A percentile compares a stretch with the other conserved stretches of the same genome.
These are phyloP conservation scores for Backusella circina DNA, from an alignment of 192 early-diverging fungal species.

Conservation along the genomic window DNA sequence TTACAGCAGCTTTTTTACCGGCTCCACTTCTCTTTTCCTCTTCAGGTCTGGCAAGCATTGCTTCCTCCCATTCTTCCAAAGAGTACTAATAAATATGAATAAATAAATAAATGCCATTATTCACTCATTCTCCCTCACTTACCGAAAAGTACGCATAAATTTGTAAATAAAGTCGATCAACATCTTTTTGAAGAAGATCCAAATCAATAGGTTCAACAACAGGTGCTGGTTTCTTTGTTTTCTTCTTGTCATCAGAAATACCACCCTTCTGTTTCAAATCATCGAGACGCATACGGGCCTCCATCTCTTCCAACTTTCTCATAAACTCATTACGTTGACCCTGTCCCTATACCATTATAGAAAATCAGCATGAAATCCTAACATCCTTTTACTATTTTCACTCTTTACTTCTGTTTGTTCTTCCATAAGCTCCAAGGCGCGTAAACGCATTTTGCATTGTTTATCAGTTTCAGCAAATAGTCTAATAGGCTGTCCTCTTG, in stretches of 20 bases:
- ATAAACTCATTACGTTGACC: conserved; percentile 95
- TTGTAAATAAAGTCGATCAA: conserved; percentile 67
- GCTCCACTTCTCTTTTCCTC: conserved; percentile 75
- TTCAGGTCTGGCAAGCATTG: conserved; percentile 69
- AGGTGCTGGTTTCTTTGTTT: conserved; percentile 41
- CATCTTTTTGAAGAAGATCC: conserved; percentile 75
- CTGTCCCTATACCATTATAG: conserved; percentile 9
- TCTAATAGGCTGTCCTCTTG: conserved; percentile 84
- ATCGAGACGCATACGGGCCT: conserved; percentile 73
- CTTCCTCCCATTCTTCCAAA: conserved; percentile 83
- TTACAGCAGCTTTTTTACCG: conserved; percentile 80
- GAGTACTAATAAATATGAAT: conserved; percentile 43
- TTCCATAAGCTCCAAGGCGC: conserved; percentile 77
- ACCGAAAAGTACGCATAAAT: conserved; percentile 82
- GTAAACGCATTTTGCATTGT: conserved; percentile 75
- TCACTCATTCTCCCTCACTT: not conserved
- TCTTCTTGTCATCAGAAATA: conserved; percentile 42
- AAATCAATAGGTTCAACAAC: conserved; percentile 62
- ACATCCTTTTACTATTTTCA: not conserved
- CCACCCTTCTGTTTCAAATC: conserved; percentile 60
- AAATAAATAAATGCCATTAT: not conserved
- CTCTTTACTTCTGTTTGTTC: conserved; percentile 55
- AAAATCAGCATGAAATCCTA: not conserved
- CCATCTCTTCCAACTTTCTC: conserved; percentile 76
- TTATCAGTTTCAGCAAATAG: conserved; percentile 89